Evolutionary conservation across 805 yeast genomes (phyloP), one percentile per base, ranked within the genome.

Genomic region (Candida piceae): DNA sequence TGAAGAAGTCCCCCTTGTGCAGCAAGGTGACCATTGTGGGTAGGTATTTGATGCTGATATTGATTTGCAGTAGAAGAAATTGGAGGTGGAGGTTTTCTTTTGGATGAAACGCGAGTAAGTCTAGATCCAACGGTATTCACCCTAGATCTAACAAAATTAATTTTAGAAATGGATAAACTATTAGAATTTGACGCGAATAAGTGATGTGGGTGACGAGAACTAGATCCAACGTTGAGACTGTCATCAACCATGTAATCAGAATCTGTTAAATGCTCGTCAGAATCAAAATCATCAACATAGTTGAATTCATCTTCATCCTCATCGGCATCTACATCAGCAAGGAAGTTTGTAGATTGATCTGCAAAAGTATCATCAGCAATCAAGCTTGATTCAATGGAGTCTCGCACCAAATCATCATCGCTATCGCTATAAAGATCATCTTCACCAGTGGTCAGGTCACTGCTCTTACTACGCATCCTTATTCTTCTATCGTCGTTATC

Each of bases 201-300:
- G 18, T 20, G 16, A 13, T 29, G 25, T 4, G 23, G 19, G 15
- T 16, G 19, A 10, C 25, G 29, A 4, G 35, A 18, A 29, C 26
- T 23, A 16, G 34, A 11, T n/a, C 28, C 23, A 8, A 15, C 42
- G 13, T 35, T 38, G 7, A 41, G 20, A 31, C 47, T 49, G 6
- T 45, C 55, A 11, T 46, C 55, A 0, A 43, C 48, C 7, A 45
- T 16, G 22, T 47, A 40, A 33, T 52, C 55, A 4, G 58, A 56
- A 28, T 57, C 57, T 16, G 49, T 44, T 4, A 53, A 33, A 23
- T 45, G 53, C 31, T 55, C 55, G 30, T 55, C 64, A 1, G 58
- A 55, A 23, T 55, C 62, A 16, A 56, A 45, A 19, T 42, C 42
- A 23, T 39, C 41, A 5, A 26, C 35, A 27, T 24, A 41, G n/a